Base-by-base conservation (phyloP, 495 filamentous ascomycete species). In the Chaetomium cochliodes region DNA sequence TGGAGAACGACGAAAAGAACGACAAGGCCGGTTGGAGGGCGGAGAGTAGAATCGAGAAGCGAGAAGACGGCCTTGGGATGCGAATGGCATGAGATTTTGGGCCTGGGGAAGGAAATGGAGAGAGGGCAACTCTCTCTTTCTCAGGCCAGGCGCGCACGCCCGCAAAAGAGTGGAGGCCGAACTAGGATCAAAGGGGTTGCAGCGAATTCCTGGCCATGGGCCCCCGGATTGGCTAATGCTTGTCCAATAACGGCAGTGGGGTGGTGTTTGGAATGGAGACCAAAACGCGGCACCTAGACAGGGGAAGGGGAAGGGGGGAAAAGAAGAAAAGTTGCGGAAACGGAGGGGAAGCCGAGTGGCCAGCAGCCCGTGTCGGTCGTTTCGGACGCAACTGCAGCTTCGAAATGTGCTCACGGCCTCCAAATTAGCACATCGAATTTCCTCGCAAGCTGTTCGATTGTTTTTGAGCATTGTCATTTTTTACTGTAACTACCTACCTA, bases 291-390 rank as follows among this genome's bases (percentile, higher is more conserved):
- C 33, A 28, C 22, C 22, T 52, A 23, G 49, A 7, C 49, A 28
- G 5, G 65, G 57, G 33, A 42, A 63, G 28, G 39, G 28, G 55
- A 25, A 57, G 61, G 58, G 65, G 65, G 62, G 46, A 44, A 65
- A 66, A 73, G 64, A 73, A 41, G 70, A 71, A 64, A 68, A 73
- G 68, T 67, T 65, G 60, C 62, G 59, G 59, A 67, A 70, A 65
- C 56, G 54, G 49, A 57, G 64, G 53, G 57, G 37, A 58, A 65
- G 54, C 62, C 58, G 59, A 51, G 37, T 46, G 39, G 46, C 46
- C 46, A 50, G 20, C 46, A 20, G 4, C 46, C n/a, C 2, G 28
- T 30, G 28, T 30, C 28, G 28, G 28, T 30, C 28, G 28, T 30
- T 30, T 30, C 28, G 33, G 33, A 37, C 33, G 33, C 33, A 37